A percentile compares a stretch with the other conserved stretches of the same genome.
phyloP scores from a whole-genome alignment of 352 stramenopile species.

The Globisporangium echinulatum region DNA sequence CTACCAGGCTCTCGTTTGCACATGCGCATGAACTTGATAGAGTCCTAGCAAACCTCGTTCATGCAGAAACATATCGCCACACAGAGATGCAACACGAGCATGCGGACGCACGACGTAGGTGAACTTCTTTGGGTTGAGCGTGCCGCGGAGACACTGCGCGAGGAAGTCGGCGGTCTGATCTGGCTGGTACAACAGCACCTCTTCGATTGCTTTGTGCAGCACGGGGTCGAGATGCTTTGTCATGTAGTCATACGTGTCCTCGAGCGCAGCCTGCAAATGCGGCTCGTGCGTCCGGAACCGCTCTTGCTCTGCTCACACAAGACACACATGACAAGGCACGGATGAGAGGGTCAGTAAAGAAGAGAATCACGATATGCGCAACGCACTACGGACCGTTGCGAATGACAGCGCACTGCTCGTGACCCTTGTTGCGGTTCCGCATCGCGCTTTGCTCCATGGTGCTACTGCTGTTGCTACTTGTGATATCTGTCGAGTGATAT shows the following conservation, averaged over 20 bases:
- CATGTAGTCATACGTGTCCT: slow-evolving; percentile 70
- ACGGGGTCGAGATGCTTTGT: slow-evolving; percentile 57
- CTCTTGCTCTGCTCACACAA: slow-evolving; percentile 37
- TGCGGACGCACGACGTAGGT: slow-evolving; percentile 51
- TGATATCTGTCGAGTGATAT: background rate
- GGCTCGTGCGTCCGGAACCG: slow-evolving; percentile 50
- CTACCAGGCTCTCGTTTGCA: too few species aligned
- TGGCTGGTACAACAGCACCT: slow-evolving; percentile 67
- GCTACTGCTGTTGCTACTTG: background rate
- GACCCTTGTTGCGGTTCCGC: slow-evolving; percentile 54
- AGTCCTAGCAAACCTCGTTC: too few species aligned
- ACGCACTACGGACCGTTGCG: slow-evolving; percentile 30
- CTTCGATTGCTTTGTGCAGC: slow-evolving; percentile 52
- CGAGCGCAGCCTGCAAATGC: slow-evolving; percentile 34
- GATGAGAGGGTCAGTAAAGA: too few species aligned
- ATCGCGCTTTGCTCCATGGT: slow-evolving; percentile 24
- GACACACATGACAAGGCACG: too few species aligned
- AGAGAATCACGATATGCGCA: background rate
- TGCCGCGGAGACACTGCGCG: slow-evolving; percentile 52
- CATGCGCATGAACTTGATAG: too few species aligned
- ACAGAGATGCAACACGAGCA: background rate
- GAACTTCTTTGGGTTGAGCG: slow-evolving; percentile 67
- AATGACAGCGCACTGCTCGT: slow-evolving; percentile 35
- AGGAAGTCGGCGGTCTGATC: slow-evolving; percentile 71
- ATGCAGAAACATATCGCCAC: background rate